Evolutionary conservation across 495 filamentous ascomycete genomes (phyloP).

Genomic region (Chaetomium fimeti): DNA sequence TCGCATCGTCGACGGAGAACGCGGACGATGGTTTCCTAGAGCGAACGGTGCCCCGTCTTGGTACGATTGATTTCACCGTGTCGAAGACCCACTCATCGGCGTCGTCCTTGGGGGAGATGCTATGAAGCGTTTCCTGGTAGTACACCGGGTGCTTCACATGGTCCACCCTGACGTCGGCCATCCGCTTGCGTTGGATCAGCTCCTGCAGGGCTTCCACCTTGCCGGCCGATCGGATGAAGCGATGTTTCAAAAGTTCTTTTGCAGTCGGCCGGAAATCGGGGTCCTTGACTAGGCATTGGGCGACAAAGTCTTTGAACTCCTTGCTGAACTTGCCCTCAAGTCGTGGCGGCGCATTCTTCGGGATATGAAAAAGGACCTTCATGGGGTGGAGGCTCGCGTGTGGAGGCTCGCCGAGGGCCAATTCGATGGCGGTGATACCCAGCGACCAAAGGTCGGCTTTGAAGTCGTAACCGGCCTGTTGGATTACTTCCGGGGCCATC

Average conservation of each 20-base stretch:
- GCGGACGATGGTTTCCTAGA: conserved; percentile 55
- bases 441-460: conserved; percentile 98
- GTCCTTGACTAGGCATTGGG: conserved; percentile 86
- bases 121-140: conserved; percentile 87
- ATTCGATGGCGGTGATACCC: conserved; percentile 92
- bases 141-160: conserved; percentile 63
- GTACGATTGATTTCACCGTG: conserved; percentile 68
- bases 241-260: conserved; percentile 84
- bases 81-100: conserved; percentile 98
- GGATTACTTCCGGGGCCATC: conserved; percentile 99
- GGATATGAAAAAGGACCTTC: conserved; percentile 98
- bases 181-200: conserved; percentile 78
- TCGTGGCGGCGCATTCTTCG: conserved; percentile 81
- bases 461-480: conserved; percentile 94
- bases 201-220: conserved; percentile 83
- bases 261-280: conserved; percentile 79
- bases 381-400: conserved; percentile 91
- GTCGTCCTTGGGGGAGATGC: conserved; percentile 64
- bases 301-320: conserved; percentile 91
- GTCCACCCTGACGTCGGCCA: conserved; percentile 68
- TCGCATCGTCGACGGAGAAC: conserved; percentile 53
- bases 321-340: conserved; percentile 85
- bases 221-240: conserved; percentile 81
- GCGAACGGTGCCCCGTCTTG: conserved; percentile 45
- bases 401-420: conserved; percentile 89